Percentiles rank a stretch among this genome's conserved stretches.
phyloP scores from a whole-genome alignment of 768 basidiomycete species.

The Kwoniella sp. region DNA sequence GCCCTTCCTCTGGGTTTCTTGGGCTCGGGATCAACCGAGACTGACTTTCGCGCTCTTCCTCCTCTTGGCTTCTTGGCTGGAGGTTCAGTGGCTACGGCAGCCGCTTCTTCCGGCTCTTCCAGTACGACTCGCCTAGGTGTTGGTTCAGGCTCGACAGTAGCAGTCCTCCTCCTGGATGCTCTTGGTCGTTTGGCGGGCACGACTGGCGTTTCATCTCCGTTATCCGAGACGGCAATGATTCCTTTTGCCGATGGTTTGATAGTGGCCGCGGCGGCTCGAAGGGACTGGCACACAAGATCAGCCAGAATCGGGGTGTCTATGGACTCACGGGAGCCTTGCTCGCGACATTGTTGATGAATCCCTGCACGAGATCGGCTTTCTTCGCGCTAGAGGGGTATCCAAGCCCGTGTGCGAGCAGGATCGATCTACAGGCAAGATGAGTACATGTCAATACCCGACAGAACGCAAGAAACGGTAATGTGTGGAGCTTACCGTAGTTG shows the following conservation, averaged over 20 bases:
- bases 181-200: constrained; percentile 27
- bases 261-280: constrained; percentile 17
- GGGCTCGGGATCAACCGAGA: constrained; percentile 17
- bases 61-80: constrained; percentile 21
- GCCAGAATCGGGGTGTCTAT: background rate
- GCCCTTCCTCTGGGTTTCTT: constrained; percentile 16
- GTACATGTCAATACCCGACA: background rate
- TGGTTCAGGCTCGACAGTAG: constrained; percentile 2
- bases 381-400: constrained; percentile 35
- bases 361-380: constrained; percentile 49
- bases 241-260: constrained; percentile 40
- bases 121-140: background rate
- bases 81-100: background rate
- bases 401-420: constrained; percentile 45
- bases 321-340: constrained; percentile 41
- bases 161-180: constrained; percentile 16
- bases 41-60: constrained; percentile 8
- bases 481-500: constrained; percentile 44
- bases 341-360: constrained; percentile 42
- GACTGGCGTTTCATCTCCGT: constrained; percentile 29
- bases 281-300: constrained; percentile 2
- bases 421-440: constrained; percentile 27
- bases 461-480: background rate
- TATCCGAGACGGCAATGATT: constrained; percentile 35
- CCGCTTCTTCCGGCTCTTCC: constrained; percentile 5